Evolutionary conservation across 495 filamentous ascomycete species (phyloP).

Genomic region (Hypoxylon perforatum): DNA sequence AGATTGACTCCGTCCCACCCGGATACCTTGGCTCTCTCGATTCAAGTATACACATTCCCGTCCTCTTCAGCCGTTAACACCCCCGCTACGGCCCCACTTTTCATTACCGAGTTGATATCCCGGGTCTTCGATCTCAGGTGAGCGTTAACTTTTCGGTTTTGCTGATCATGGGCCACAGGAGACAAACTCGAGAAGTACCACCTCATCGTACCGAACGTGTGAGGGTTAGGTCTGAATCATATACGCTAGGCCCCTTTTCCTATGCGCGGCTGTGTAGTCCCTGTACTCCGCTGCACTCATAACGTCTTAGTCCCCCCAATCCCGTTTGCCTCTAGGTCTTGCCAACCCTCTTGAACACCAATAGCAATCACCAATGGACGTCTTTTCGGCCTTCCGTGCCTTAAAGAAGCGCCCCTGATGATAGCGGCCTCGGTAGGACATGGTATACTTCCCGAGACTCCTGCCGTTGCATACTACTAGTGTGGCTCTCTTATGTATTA

Average conservation of each 20-base stretch:
- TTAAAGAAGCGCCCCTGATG: neutral
- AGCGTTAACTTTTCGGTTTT: constrained; percentile 17
- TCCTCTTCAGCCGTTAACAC: constrained; percentile 42
- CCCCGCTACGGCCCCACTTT: constrained; percentile 53
- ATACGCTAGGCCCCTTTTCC: neutral
- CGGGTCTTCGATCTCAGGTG: constrained; percentile 20
- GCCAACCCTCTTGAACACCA: constrained; percentile 2
- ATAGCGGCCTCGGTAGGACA: constrained; percentile 13
- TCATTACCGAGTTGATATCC: constrained; percentile 54
- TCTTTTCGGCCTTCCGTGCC: neutral
- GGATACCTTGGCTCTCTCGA: constrained; percentile 4
- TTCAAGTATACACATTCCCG: constrained; percentile 38
- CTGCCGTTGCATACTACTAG: constrained; percentile 36
- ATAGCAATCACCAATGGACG: neutral
- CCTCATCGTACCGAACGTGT: constrained; percentile 3
- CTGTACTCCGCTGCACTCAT: neutral
- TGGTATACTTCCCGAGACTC: constrained; percentile 36
- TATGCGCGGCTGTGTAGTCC: neutral
- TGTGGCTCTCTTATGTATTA: constrained; percentile 17
- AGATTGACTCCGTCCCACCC: constrained; percentile 18
- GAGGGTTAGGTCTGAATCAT: constrained; percentile 1
- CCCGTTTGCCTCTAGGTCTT: constrained; percentile 5
- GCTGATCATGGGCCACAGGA: constrained; percentile 15
- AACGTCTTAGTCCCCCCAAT: neutral
- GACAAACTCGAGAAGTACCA: neutral